Base-by-base conservation (phyloP, 306 rosid species). In the Echinosophora koreensis region DNA sequence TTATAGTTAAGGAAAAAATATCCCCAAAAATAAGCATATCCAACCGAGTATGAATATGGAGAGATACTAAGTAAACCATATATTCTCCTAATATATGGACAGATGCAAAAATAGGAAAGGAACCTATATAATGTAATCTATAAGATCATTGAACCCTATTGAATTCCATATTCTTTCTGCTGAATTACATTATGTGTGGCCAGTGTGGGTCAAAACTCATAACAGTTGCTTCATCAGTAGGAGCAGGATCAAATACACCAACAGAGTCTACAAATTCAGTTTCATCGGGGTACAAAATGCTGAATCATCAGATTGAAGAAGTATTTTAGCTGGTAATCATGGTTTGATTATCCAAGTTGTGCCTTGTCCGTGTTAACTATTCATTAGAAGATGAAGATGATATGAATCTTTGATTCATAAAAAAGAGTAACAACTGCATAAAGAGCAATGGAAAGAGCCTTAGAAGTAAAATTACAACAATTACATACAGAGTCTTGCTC, bases 211-310 rank as follows among this genome's bases (percentile, higher is more conserved):
- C n/a, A n/a, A n/a, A n/a, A n/a, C n/a, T 51, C 35, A 6, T 11
- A 46, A 42, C 89, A 91, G 97, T 77, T 58, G 89, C 85, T 86
- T 79, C 98, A 71, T 92, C 97, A 42, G 73, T 86, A 1, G 77
- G 37, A 61, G n/a, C n/a, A n/a, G n/a, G n/a, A n/a, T n/a, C 92
- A 9, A 77, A 51, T 63, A 74, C 97, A 41, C 96, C 97, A 11
- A 69, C 92, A 61, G 97, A 88, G 83, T 80, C 97, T 80, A 81
- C 98, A 17, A 83, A 84, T 60, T 69, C 92, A 71, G 78, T 3
- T 69, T 88, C 98, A 74, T 80, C 97, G 89, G 98, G 98, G n/a
- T 91, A 84, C 82, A 59, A 47, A 35, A 38, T 42, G 61, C 15
- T 60, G 63, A 62, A 42, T 59, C 18, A 38, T 54, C 55, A 38